These are phyloP conservation scores for Candida maesae DNA, from an alignment of 805 yeast genomes.

Conservation along the genomic window DNA sequence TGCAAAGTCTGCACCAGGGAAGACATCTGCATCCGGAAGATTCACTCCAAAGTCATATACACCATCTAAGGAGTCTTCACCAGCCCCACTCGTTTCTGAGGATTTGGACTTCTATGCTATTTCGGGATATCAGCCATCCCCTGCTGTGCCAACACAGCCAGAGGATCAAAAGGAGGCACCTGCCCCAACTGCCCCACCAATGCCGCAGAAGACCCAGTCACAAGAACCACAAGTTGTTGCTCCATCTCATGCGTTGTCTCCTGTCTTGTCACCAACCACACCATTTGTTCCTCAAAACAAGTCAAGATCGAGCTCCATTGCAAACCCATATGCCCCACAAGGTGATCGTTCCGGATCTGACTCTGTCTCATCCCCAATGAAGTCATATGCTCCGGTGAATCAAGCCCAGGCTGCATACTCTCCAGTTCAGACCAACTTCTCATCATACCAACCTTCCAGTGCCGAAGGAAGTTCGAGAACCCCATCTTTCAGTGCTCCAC, in stretches of 20 bases:
- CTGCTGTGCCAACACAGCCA: conserved; percentile 3
- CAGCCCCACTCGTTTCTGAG: conserved; percentile 9
- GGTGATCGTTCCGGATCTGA: conserved; percentile 3
- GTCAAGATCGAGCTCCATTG: background rate
- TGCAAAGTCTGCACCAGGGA: conserved; percentile 3
- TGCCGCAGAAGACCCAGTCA: background rate
- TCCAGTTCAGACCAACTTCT: conserved; percentile 10
- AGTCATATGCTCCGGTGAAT: conserved; percentile 4
- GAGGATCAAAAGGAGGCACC: background rate
- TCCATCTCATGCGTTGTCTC: conserved; percentile 1
- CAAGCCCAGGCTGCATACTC: background rate
- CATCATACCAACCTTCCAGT: conserved; percentile 8
- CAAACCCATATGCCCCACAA: conserved; percentile 4
- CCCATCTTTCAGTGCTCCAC: conserved; percentile 7
- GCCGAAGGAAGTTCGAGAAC: conserved; percentile 7
- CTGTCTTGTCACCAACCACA: background rate
- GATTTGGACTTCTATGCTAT: conserved; percentile 20
- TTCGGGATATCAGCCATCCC: conserved; percentile 9
- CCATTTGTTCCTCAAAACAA: background rate
- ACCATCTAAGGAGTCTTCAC: conserved; percentile 6
- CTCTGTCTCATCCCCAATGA: conserved; percentile 3
- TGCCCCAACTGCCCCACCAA: too few species aligned
- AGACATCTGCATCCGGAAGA: conserved; percentile 14
- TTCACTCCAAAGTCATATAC: conserved; percentile 16
- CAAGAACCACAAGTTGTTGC: background rate